These are phyloP conservation scores for Rosa rugosa DNA, from an alignment of 306 rosid genomes.

Conservation along the genomic window DNA sequence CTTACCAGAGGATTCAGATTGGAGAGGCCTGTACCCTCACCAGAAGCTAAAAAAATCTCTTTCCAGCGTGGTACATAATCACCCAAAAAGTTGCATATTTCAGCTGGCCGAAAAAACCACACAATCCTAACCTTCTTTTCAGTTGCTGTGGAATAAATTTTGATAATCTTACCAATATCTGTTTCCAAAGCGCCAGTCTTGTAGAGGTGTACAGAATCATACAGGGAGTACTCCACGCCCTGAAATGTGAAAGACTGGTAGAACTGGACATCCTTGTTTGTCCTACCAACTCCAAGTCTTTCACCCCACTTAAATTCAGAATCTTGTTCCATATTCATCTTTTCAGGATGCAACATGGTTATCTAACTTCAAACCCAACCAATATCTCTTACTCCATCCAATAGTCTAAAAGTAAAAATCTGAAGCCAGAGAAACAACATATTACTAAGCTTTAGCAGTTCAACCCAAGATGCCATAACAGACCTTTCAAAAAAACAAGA, in stretches of 20 bases:
- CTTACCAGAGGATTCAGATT: constrained; percentile 48
- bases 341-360: background rate
- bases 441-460: background rate
- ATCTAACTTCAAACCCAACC: background rate
- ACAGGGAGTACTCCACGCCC: constrained; percentile 48
- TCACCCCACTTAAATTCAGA: constrained; percentile 53
- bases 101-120: constrained; percentile 61
- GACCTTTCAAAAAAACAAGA: background rate
- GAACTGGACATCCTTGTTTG: constrained; percentile 9
- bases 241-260: constrained; percentile 53
- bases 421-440: background rate
- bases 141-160: constrained; percentile 38
- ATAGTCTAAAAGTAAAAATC: background rate
- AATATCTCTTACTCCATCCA: background rate
- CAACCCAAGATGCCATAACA: background rate
- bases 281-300: constrained; percentile 25
- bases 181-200: constrained; percentile 33
- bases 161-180: constrained; percentile 53
- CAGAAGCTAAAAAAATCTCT: constrained; percentile 70
- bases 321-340: constrained; percentile 26
- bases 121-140: constrained; percentile 42
- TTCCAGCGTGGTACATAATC: constrained; percentile 45
- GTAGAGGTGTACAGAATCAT: constrained; percentile 48
- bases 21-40: constrained; percentile 47
- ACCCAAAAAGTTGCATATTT: constrained; percentile 32